Percentiles rank a stretch among this genome's conserved stretches.
Evolutionary conservation across 192 early-diverging fungal genomes (phyloP).

Genomic region (Entomortierella parvispora): DNA sequence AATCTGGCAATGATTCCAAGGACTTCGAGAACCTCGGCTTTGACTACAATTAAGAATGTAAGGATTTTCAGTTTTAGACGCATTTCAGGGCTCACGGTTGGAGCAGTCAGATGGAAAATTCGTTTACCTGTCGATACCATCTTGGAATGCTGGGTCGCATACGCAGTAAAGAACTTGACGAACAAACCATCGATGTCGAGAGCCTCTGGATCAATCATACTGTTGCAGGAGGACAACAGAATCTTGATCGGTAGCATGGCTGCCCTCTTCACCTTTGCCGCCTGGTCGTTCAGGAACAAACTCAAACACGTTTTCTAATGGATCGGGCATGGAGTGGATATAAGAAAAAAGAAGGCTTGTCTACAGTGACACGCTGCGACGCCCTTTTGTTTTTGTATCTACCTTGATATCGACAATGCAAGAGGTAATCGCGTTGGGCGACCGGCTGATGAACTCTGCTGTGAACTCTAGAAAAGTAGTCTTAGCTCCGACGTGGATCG

Average conservation of each 20-base stretch:
- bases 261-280: constrained; percentile 42
- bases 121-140: constrained; percentile 30
- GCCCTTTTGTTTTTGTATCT: no score
- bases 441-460: constrained; percentile 50
- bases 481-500: constrained; percentile 36
- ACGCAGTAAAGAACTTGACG: constrained; percentile 20
- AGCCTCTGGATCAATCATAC: constrained; percentile 40
- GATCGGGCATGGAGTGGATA: no score
- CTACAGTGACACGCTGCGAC: no score
- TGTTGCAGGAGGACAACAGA: constrained; percentile 36
- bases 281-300: constrained; percentile 42
- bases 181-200: constrained; percentile 41
- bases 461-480: constrained; percentile 58
- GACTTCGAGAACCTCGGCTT: constrained; percentile 54
- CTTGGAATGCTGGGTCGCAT: constrained; percentile 29
- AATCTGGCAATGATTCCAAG: constrained; percentile 54
- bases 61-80: no score
- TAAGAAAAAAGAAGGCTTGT: constrained; percentile 4
- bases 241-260: constrained; percentile 52
- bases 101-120: no score
- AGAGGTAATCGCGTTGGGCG: constrained; percentile 32
- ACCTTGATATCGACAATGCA: constrained; percentile 56
- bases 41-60: no score
- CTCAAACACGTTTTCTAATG: constrained; percentile 33
- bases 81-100: no score